These are phyloP conservation scores for Albifimbria verrucaria DNA, from an alignment of 2,329 filamentous ascomycete genomes.

Conservation along the genomic window DNA sequence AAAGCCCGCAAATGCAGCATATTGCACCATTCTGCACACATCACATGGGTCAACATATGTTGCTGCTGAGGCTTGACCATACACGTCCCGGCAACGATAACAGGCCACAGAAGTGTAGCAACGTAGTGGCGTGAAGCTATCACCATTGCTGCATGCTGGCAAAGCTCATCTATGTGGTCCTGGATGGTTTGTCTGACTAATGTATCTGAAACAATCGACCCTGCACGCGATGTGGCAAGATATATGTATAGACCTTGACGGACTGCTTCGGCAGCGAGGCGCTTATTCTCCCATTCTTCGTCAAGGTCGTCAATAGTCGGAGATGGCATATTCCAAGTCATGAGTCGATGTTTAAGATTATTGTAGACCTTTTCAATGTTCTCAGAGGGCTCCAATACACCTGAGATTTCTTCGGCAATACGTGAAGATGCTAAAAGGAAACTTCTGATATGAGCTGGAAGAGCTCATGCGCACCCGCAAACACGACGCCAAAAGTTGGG, in stretches of 20 bases:
- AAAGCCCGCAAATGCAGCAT: slow-evolving; percentile 2
- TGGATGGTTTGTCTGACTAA: background rate
- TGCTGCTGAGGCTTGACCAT: background rate
- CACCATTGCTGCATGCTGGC: background rate
- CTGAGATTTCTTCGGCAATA: background rate
- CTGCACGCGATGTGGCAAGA: slow-evolving; percentile 2
- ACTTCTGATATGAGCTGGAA: slow-evolving; percentile 2
- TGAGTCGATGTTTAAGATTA: background rate
- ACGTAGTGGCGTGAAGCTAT: background rate
- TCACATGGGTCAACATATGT: background rate
- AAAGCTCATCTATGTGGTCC: background rate
- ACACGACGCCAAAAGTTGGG: slow-evolving; percentile 1
- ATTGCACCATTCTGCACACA: background rate
- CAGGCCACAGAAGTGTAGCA: slow-evolving; percentile 4
- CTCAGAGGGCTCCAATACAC: background rate
- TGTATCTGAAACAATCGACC: slow-evolving; percentile 2
- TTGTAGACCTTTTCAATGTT: background rate
- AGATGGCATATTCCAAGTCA: slow-evolving; percentile 1
- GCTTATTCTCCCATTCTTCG: background rate
- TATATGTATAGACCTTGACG: slow-evolving; percentile 6
- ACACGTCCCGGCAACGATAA: slow-evolving; percentile 2
- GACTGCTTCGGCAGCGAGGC: slow-evolving; percentile 1
- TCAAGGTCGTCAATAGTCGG: background rate
- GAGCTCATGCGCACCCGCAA: slow-evolving; percentile 3
- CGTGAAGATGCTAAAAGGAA: background rate